These are phyloP conservation scores for Ophiocordyceps robertsii DNA, from an alignment of 2,329 filamentous ascomycete genomes.

Conservation along the genomic window DNA sequence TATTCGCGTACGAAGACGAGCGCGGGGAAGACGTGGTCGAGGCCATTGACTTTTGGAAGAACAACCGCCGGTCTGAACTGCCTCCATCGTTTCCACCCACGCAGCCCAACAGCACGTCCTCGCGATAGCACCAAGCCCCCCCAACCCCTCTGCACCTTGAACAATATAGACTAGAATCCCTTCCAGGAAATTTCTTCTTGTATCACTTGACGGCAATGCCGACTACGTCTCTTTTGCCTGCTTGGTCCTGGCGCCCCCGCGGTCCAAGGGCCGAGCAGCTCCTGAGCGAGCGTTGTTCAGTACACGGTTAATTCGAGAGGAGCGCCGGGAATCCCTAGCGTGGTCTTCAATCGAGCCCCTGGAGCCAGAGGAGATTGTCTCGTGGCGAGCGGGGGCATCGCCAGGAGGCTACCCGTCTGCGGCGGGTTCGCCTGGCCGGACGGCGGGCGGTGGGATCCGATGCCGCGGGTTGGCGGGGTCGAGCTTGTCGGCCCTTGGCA, in stretches of 20 bases:
- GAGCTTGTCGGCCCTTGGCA: too few relatives aligned
- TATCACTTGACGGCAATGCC: conserved; percentile 10
- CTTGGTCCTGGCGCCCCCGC: background rate
- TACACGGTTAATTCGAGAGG: too few relatives aligned
- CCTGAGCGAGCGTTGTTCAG: too few relatives aligned
- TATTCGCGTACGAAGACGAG: conserved; percentile 97
- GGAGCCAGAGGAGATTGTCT: too few relatives aligned
- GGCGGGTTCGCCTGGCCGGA: too few relatives aligned
- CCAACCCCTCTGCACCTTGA: background rate
- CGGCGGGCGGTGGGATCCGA: too few relatives aligned
- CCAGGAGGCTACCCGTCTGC: too few relatives aligned
- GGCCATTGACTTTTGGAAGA: conserved; percentile 93
- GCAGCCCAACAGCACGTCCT: background rate
- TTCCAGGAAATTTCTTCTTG: conserved; percentile 8
- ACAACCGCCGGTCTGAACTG: conserved; percentile 36
- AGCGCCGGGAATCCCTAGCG: too few relatives aligned
- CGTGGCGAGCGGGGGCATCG: too few relatives aligned
- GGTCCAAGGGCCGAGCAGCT: background rate
- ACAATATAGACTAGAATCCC: conserved; percentile 5
- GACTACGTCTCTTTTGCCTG: background rate
- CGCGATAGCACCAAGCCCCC: background rate
- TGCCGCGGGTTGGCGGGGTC: too few relatives aligned
- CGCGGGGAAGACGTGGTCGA: conserved; percentile 85
- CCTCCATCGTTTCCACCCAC: conserved; percentile 5
- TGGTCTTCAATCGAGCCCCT: too few relatives aligned